These are phyloP conservation scores for Mycena sanguinolenta DNA, from an alignment of 768 basidiomycete genomes.

Conservation along the genomic window DNA sequence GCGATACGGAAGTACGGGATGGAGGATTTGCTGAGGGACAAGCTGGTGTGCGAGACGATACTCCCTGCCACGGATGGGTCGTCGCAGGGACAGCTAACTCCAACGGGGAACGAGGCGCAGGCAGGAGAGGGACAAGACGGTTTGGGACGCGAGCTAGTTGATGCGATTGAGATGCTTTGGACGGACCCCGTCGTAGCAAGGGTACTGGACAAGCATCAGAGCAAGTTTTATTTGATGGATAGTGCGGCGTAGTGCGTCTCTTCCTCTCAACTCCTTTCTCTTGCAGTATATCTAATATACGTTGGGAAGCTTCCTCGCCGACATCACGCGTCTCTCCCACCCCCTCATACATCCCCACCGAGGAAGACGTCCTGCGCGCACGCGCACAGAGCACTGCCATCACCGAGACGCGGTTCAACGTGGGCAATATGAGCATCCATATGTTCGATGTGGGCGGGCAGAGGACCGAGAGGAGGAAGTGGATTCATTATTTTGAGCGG, in stretches of 20 bases:
- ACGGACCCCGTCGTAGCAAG: slow-evolving; percentile 57
- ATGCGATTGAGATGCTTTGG: slow-evolving; percentile 67
- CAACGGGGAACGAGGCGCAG: too few relatives aligned
- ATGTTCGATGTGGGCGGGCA: slow-evolving; percentile 74
- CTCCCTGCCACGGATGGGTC: too few relatives aligned
- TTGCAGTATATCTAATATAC: too few relatives aligned
- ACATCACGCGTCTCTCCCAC: slow-evolving; percentile 73
- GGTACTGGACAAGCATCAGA: slow-evolving; percentile 50
- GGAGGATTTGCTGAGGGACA: neutral
- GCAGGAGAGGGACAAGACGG: too few relatives aligned
- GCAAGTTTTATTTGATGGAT: slow-evolving; percentile 86
- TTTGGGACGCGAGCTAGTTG: slow-evolving; percentile 71
- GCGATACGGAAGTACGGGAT: neutral
- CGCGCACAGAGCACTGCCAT: slow-evolving; percentile 84
- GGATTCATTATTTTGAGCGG: slow-evolving; percentile 62
- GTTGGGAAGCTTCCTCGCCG: slow-evolving; percentile 73
- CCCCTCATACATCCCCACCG: slow-evolving; percentile 74
- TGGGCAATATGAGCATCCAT: slow-evolving; percentile 63
- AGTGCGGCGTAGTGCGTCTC: slow-evolving; percentile 75
- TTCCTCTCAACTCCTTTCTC: neutral
- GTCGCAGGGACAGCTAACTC: too few relatives aligned
- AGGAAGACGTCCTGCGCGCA: slow-evolving; percentile 80
- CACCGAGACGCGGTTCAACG: slow-evolving; percentile 74
- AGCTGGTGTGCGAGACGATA: slow-evolving; percentile 46
- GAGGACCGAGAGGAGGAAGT: slow-evolving; percentile 46